Evolutionary conservation across 495 filamentous ascomycete genomes (phyloP).

Genomic region (Talaromyces thailandensis): DNA sequence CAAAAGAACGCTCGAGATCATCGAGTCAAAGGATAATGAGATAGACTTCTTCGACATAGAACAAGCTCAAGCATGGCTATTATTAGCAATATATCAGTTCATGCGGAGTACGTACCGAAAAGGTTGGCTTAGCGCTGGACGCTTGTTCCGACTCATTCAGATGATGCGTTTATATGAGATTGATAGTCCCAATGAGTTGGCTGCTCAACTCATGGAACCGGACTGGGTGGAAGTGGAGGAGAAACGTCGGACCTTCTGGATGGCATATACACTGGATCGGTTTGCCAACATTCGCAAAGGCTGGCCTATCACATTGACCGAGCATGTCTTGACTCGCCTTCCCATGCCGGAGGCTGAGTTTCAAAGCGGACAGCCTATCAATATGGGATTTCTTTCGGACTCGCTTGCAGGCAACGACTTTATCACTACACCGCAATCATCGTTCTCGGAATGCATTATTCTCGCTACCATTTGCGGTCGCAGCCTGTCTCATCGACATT

Average conservation of each 20-base stretch:
- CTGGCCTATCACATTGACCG: conserved; percentile 31
- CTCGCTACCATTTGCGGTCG: conserved; percentile 39
- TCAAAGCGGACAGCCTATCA: conserved; percentile 35
- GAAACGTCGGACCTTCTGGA: conserved; percentile 38
- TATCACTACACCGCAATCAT: conserved; percentile 19
- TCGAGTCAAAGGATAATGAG: conserved; percentile 15
- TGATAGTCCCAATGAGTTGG: conserved; percentile 24
- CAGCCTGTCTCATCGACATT: conserved; percentile 33
- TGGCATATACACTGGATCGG: conserved; percentile 39
- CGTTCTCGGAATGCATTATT: conserved; percentile 39
- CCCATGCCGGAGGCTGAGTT: conserved; percentile 42
- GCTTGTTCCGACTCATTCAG: conserved; percentile 43
- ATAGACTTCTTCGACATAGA: conserved; percentile 12
- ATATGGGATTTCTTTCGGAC: conserved; percentile 34
- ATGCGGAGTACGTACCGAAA: conserved; percentile 30
- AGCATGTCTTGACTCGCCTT: conserved; percentile 31
- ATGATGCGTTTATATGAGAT: conserved; percentile 39
- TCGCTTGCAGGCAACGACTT: conserved; percentile 20
- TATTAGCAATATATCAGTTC: conserved; percentile 41
- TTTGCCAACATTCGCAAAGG: conserved; percentile 31
- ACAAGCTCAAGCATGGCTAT: conserved; percentile 41
- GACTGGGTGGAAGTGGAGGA: conserved; percentile 26
- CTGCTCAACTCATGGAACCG: not conserved
- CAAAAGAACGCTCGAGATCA: conserved; percentile 32
- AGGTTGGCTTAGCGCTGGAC: conserved; percentile 43